A percentile compares a stretch with the other conserved stretches of the same genome.
phyloP scores from a whole-genome alignment of 257 asterid genomes.

The Rauvolfia tetraphylla region DNA sequence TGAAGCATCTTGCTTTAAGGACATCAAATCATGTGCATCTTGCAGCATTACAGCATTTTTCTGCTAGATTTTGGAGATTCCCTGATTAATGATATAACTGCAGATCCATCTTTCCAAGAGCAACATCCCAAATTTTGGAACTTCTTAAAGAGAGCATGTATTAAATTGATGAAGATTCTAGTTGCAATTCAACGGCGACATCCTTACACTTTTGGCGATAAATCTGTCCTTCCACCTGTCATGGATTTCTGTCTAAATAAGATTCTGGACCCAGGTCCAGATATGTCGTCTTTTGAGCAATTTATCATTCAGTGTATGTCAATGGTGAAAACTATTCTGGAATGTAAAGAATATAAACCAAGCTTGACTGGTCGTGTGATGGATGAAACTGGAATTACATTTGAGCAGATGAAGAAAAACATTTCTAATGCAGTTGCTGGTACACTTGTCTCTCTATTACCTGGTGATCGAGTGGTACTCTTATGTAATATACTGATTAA shows the following conservation, averaged over 20 bases:
- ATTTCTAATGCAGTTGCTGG: constrained; percentile 67
- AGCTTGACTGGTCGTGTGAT: constrained; percentile 79
- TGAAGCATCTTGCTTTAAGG: background rate
- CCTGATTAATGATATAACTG: constrained; percentile 38
- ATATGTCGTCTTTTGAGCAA: constrained; percentile 58
- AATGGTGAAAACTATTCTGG: constrained; percentile 78
- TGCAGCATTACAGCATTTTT: background rate
- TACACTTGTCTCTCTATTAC: constrained; percentile 66
- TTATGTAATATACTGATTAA: constrained; percentile 81
- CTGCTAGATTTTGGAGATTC: constrained; percentile 16
- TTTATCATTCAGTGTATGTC: constrained; percentile 89
- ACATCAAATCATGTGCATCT: background rate
- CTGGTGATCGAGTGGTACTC: constrained; percentile 76
- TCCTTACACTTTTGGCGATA: constrained; percentile 96
- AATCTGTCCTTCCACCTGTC: constrained; percentile 65
- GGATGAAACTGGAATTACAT: constrained; percentile 71
- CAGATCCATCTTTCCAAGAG: constrained; percentile 82
- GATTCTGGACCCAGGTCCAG: constrained; percentile 82
- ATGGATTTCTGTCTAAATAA: constrained; percentile 76
- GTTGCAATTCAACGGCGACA: constrained; percentile 76
- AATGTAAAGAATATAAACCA: constrained; percentile 89
- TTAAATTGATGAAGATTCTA: constrained; percentile 79
- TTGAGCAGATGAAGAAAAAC: constrained; percentile 82
- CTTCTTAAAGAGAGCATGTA: constrained; percentile 73
- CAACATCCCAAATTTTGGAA: constrained; percentile 69